These are phyloP conservation scores for Chenopodium album DNA, from an alignment of 148 eudicot genomes.

Conservation along the genomic window DNA sequence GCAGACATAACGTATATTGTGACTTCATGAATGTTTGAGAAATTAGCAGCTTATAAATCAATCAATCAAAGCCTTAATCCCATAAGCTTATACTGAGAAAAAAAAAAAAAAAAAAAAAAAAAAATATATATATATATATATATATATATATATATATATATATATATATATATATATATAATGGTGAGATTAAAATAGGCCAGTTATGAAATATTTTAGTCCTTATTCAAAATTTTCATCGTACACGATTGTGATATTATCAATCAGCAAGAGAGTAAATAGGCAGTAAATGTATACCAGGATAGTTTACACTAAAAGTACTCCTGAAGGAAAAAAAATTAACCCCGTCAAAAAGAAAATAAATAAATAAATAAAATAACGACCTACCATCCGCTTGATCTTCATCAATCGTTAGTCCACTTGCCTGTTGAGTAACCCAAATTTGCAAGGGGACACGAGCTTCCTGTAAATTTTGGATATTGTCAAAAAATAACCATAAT, in stretches of 20 bases:
- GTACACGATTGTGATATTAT: not conserved
- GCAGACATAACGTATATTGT: not conserved
- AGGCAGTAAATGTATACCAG: not conserved
- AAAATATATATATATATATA: no score
- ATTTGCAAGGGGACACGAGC: slow-evolving; percentile 78
- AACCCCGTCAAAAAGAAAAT: no score
- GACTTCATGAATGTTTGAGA: not conserved
- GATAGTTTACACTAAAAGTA: not conserved
- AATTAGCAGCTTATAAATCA: not conserved
- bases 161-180: no score
- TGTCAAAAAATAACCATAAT: slow-evolving; percentile 1
- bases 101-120: not conserved
- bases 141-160: no score
- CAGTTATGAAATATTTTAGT: not conserved
- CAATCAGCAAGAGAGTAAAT: slow-evolving; percentile 1
- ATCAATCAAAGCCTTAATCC: no score
- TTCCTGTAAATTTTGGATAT: slow-evolving; percentile 54
- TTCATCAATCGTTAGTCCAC: slow-evolving; percentile 63
- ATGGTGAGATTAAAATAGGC: not conserved
- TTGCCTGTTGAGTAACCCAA: slow-evolving; percentile 80
- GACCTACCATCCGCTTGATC: slow-evolving; percentile 56
- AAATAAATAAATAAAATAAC: not conserved
- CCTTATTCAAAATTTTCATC: no score
- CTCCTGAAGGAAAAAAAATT: not conserved
- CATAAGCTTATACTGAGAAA: not conserved